These are phyloP conservation scores for Alternaria angustiovoidea DNA, from an alignment of 2,329 filamentous ascomycete species.

Conservation along the genomic window DNA sequence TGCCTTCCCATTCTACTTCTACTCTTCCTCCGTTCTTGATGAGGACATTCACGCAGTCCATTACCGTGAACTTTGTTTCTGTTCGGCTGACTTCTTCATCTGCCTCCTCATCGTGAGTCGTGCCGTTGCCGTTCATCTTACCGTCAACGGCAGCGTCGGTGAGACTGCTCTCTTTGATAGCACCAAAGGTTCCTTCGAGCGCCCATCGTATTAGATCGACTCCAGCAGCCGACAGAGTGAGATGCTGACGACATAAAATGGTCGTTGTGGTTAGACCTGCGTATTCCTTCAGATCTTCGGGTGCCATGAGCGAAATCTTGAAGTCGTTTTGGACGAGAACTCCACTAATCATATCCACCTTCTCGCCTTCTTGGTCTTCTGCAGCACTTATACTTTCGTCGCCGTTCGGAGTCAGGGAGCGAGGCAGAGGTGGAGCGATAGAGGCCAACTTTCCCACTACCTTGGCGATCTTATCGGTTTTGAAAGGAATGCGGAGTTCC, in stretches of 20 bases:
- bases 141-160: conserved; percentile 44
- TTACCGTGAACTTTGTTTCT: conserved; percentile 70
- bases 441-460: conserved; percentile 93
- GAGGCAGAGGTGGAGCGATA: conserved; percentile 69
- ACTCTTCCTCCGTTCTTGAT: conserved; percentile 80
- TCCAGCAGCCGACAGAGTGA: conserved; percentile 86
- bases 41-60: conserved; percentile 88
- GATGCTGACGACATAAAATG: conserved; percentile 88
- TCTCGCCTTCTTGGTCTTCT: conserved; percentile 29
- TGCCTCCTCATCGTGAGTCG: conserved; percentile 60
- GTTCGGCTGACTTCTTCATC: conserved; percentile 70
- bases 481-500: conserved; percentile 93
- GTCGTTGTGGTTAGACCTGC: conserved; percentile 96
- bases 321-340: conserved; percentile 98
- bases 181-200: conserved; percentile 91
- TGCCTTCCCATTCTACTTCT: conserved; percentile 96
- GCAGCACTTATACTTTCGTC: conserved; percentile 25
- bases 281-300: conserved; percentile 94
- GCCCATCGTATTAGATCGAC: conserved; percentile 94
- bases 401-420: conserved; percentile 46
- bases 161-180: conserved; percentile 61
- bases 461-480: conserved; percentile 92
- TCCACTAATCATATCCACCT: conserved; percentile 74
- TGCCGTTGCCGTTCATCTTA: conserved; percentile 51
- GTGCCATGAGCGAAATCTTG: conserved; percentile 95